Percentiles rank a stretch among this genome's conserved stretches.
Conservation (phyloP, 164 flowering plant genomes). For the Liquidambar formosana region DNA sequence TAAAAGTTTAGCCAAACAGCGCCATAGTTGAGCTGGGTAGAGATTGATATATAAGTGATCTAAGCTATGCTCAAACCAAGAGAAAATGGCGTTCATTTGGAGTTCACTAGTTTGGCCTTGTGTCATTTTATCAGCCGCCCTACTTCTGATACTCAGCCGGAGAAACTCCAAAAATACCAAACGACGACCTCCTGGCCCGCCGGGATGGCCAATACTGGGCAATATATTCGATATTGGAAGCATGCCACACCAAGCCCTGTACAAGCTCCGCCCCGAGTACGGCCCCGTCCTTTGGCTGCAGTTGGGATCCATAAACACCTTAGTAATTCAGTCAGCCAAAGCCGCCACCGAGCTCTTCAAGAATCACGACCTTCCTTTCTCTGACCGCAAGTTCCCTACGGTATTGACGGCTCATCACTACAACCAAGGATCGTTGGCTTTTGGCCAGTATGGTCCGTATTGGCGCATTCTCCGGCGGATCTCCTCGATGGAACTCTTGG, state of each 20-base stretch:
- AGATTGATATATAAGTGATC: no score
- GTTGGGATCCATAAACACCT: constrained; percentile 27
- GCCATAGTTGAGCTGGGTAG: no score
- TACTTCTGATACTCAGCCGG: no score
- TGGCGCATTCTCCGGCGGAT: constrained; percentile 48
- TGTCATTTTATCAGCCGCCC: neutral
- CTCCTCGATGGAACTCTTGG: constrained; percentile 36
- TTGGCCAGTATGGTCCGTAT: constrained; percentile 35
- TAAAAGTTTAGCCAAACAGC: no score
- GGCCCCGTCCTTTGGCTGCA: constrained; percentile 24
- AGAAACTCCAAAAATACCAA: no score
- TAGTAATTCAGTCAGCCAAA: constrained; percentile 33
- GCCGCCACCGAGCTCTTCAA: constrained; percentile 49
- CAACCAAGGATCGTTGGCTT: constrained; percentile 32
- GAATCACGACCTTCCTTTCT: constrained; percentile 41
- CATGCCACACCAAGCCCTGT: constrained; percentile 24
- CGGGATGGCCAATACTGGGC: constrained; percentile 40
- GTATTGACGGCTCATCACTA: constrained; percentile 30
- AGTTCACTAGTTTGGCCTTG: no score
- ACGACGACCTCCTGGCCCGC: constrained; percentile 39
- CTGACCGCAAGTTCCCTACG: constrained; percentile 32
- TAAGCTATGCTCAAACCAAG: no score
- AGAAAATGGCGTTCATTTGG: no score
- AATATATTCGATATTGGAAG: constrained; percentile 36
- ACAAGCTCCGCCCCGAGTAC: constrained; percentile 7